Conservation (phyloP, 2,329 filamentous ascomycete species). For the Eutypa lata region DNA sequence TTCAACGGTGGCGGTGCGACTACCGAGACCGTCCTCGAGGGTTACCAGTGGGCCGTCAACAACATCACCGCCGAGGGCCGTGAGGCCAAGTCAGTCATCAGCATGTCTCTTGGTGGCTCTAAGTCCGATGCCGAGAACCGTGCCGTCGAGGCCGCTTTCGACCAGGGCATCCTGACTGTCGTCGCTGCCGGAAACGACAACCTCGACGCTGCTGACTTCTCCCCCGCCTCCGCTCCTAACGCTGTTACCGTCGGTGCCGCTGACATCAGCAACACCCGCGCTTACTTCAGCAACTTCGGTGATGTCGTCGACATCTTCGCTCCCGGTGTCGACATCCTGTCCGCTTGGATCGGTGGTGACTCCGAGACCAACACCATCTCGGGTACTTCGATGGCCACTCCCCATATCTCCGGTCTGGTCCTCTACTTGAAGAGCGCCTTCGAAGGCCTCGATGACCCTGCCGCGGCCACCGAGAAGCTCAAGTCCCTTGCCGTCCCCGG, state of each 20-base stretch:
- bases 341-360: conserved; percentile 38
- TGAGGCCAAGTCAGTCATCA: conserved; percentile 31
- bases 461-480: conserved; percentile 7
- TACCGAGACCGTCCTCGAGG: conserved; percentile 15
- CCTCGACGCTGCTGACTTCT: conserved; percentile 33
- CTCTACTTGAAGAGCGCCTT: conserved; percentile 36
- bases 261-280: conserved; percentile 29
- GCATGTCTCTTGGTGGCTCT: conserved; percentile 39
- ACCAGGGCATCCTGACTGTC: conserved; percentile 43
- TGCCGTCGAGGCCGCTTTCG: conserved; percentile 42
- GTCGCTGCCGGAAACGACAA: conserved; percentile 52
- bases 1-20: conserved; percentile 11
- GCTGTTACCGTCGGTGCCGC: conserved; percentile 51
- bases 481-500: conserved; percentile 4
- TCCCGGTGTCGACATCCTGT: conserved; percentile 36
- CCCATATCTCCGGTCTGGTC: conserved; percentile 50
- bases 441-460: conserved; percentile 5
- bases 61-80: conserved; percentile 16
- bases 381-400: conserved; percentile 53
- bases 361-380: conserved; percentile 31
- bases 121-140: conserved; percentile 38
- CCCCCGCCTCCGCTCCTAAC: conserved; percentile 41
- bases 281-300: conserved; percentile 48
- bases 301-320: conserved; percentile 36
- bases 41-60: conserved; percentile 23